These are phyloP conservation scores for Acacia concinna DNA, from an alignment of 331 rosid species.

Conservation along the genomic window DNA sequence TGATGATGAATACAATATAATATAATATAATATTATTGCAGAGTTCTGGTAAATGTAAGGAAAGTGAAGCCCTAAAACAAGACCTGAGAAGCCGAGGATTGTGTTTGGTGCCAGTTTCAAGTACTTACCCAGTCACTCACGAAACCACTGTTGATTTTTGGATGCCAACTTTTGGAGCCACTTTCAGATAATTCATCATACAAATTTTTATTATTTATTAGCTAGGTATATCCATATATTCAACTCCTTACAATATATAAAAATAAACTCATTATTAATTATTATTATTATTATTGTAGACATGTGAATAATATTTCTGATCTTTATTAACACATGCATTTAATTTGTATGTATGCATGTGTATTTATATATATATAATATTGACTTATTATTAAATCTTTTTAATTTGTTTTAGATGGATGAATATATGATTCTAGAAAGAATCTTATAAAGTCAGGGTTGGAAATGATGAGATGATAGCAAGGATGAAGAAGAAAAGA, in stretches of 20 bases:
- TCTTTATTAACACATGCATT: background rate
- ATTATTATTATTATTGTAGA: background rate
- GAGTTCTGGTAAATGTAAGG: slow-evolving; percentile 73
- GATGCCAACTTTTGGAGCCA: slow-evolving; percentile 95
- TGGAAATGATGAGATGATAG: slow-evolving; percentile 59
- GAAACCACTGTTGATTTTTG: slow-evolving; percentile 91
- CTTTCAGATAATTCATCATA: slow-evolving; percentile 61
- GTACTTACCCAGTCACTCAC: slow-evolving; percentile 86
- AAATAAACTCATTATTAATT: background rate
- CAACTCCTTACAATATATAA: background rate
- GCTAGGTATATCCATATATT: background rate
- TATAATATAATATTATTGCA: slow-evolving; percentile 30
- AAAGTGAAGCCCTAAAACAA: slow-evolving; percentile 63
- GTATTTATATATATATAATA: no score
- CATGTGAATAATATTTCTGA: background rate
- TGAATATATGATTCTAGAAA: background rate
- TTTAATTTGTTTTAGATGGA: background rate
- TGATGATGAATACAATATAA: no score
- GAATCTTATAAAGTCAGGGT: slow-evolving; percentile 37
- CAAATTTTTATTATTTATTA: background rate
- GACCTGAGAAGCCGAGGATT: slow-evolving; percentile 93
- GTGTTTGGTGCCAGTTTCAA: slow-evolving; percentile 91
- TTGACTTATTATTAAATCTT: background rate
- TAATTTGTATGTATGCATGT: background rate
- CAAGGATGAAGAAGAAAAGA: slow-evolving; percentile 2